phyloP scores from a whole-genome alignment of 164 flowering plant species.

The Hamamelis virginiana region DNA sequence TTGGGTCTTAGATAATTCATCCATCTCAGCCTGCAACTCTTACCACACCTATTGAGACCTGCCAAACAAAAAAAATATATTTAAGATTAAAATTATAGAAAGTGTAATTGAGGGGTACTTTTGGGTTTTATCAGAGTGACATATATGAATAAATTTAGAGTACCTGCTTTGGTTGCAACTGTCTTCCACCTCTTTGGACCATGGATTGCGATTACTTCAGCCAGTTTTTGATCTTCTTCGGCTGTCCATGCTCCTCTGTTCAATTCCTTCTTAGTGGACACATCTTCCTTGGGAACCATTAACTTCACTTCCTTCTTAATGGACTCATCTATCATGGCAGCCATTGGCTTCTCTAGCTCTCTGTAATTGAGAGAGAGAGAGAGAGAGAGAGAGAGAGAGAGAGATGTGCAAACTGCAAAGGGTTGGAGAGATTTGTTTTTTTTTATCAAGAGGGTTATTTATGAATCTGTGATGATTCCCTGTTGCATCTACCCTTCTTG shows the following conservation, averaged over 20 bases:
- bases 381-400: conserved; percentile 1
- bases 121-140: background rate
- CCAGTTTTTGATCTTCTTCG: conserved; percentile 46
- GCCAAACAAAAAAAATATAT: conserved; percentile 5
- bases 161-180: conserved; percentile 50
- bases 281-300: background rate
- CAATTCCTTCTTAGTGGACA: conserved; percentile 7
- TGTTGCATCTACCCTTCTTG: conserved; percentile 24
- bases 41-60: conserved; percentile 46
- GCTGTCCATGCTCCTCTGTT: conserved; percentile 52
- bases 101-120: background rate
- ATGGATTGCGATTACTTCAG: conserved; percentile 35
- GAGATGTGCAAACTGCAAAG: no score
- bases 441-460: conserved; percentile 1
- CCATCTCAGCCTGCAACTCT: conserved; percentile 51
- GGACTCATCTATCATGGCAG: conserved; percentile 2
- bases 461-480: background rate
- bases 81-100: conserved; percentile 1
- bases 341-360: conserved; percentile 7
- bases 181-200: conserved; percentile 45
- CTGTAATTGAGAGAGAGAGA: background rate
- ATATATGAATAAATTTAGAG: background rate
- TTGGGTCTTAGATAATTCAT: conserved; percentile 50
- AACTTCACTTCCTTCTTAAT: background rate
- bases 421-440: background rate